These are phyloP conservation scores for Zoysia matrella DNA, from an alignment of 202 grass and related monocot genomes.

Conservation along the genomic window DNA sequence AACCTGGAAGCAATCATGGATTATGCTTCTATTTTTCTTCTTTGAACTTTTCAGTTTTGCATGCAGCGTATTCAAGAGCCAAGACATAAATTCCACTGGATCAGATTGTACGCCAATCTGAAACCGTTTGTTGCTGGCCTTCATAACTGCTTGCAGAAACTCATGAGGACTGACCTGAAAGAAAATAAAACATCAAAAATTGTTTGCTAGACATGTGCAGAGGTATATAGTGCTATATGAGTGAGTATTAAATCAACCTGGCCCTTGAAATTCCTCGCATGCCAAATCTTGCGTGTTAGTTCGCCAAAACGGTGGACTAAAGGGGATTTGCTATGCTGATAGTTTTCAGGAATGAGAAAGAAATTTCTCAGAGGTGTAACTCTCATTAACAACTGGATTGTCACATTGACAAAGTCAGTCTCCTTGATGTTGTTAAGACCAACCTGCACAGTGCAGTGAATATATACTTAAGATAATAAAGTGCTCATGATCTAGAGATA, in stretches of 20 bases:
- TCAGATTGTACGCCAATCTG: conserved; percentile 99
- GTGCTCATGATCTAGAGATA: background rate
- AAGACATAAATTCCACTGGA: conserved; percentile 96
- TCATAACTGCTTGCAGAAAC: conserved; percentile 99
- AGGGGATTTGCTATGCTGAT: conserved; percentile 86
- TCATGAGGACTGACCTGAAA: conserved; percentile 98
- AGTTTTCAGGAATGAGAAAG: conserved; percentile 98
- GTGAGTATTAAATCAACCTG: conserved; percentile 56
- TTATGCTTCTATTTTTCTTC: conserved; percentile 90
- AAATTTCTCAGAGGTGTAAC: conserved; percentile 97
- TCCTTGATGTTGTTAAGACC: conserved; percentile 99
- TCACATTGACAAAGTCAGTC: conserved; percentile 98
- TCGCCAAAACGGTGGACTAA: conserved; percentile 97
- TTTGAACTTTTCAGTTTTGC: conserved; percentile 77
- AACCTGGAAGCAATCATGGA: conserved; percentile 99
- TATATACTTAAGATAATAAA: conserved; percentile 28
- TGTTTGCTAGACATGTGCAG: background rate
- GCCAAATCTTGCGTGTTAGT: conserved; percentile 96
- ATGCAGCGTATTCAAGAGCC: conserved; percentile 94
- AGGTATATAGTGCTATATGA: conserved; percentile 16
- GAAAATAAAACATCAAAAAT: conserved; percentile 13
- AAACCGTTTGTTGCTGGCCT: conserved; percentile 85
- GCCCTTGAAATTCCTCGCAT: conserved; percentile 98
- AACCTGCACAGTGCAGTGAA: conserved; percentile 58
- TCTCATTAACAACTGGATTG: conserved; percentile 97